These are phyloP conservation scores for Xylogone sp. DNA, from an alignment of 2,329 filamentous ascomycete species.

Conservation along the genomic window DNA sequence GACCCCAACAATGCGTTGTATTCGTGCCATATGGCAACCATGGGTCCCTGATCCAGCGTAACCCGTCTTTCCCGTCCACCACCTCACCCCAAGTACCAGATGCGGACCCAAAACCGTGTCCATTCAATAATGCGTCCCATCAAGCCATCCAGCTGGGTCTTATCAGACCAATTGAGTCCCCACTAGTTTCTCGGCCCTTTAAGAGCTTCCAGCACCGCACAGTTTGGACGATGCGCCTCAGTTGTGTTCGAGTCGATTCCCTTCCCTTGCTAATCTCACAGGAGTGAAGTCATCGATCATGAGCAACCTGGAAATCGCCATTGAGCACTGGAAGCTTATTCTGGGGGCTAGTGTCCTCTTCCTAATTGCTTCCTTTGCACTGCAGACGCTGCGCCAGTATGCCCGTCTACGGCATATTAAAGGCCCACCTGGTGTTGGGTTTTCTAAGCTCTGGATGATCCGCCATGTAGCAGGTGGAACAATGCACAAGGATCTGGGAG, in stretches of 20 bases:
- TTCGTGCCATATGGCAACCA: too few species aligned
- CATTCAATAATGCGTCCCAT: neutral
- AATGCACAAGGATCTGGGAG: slow-evolving; percentile 11
- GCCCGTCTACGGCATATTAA: slow-evolving; percentile 14
- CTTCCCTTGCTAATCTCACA: neutral
- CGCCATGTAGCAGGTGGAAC: slow-evolving; percentile 8
- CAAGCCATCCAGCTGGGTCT: neutral
- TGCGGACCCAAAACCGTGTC: neutral
- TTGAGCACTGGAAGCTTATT: neutral
- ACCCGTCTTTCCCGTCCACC: too few species aligned
- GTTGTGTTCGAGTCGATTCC: neutral
- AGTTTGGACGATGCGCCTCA: neutral
- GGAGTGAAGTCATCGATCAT: neutral
- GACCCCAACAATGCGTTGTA: neutral
- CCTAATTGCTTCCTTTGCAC: neutral
- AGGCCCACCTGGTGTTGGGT: slow-evolving; percentile 10
- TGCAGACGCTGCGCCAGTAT: slow-evolving; percentile 7
- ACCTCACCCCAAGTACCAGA: too few species aligned
- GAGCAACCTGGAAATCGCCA: neutral
- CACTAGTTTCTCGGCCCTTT: neutral
- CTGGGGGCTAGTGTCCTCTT: neutral
- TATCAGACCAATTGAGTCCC: neutral
- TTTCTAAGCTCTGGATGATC: slow-evolving; percentile 16
- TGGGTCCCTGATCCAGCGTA: too few species aligned
- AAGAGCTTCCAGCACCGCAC: neutral